Evolutionary conservation across 2,329 filamentous ascomycete genomes (phyloP), one percentile per base, ranked within the genome.

Genomic region (Septoria petroselini): DNA sequence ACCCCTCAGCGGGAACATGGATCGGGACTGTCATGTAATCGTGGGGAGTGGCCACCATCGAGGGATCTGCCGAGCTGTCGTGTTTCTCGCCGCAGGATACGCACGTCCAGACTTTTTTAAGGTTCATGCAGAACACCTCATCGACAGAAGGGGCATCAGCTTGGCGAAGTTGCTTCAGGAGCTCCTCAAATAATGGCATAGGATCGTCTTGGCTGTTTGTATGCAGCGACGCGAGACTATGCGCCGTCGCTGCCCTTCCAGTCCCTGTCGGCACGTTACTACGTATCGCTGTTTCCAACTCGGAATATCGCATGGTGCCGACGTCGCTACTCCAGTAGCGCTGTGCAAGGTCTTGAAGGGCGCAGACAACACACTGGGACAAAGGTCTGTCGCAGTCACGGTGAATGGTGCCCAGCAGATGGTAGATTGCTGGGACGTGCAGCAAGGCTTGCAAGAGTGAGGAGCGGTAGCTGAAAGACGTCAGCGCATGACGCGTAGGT

Each of bases 351-450:
- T 41, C 21, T 11, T 41, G 38, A 6, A 41, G 21, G 9, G 38
- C 38, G 15, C 38, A 41, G 12, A 21, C 18, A 6, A 29, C 38
- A 21, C 38, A 41, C 4, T 7, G 21, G n/a, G 17, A 12, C 11
- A 17, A 11, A 15, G 12, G 14, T 29, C 29, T 15, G 25, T 41
- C 38, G 21, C 38, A 41, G 21, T 41, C 25, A 14, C 9, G 38
- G 11, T 41, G 38, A 15, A 41, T 41, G 21, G 25, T 41, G 18
- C 38, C 38, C 11, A 41, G 19, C 6, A 41, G 23, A 14, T 41
- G 38, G 21, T 27, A 30, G 2, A 41, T 4, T 15, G 21, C n/a
- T n/a, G 38, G 38, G 6, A 18, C 25, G 29, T 41, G 38, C 11
- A 41, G 15, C 14, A 41, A 17, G 18, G 17, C 21, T 41, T 41